Base-by-base conservation (phyloP, 495 filamentous ascomycete genomes). In the Chaetomidium leptoderma region DNA sequence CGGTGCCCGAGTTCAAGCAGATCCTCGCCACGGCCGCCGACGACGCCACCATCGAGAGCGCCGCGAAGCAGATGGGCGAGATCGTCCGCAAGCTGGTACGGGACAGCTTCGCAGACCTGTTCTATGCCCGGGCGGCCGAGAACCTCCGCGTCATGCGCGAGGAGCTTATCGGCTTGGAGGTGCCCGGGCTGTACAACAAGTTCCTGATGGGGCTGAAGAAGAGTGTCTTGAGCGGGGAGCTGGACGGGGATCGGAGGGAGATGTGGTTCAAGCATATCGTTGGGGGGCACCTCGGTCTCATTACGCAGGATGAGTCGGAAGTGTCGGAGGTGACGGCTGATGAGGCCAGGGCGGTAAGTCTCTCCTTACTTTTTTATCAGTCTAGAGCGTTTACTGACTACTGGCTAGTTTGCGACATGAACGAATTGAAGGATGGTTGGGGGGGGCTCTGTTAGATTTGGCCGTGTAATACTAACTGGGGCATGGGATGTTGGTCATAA, bases 1-100 rank as follows among this genome's bases (percentile, higher is more conserved):
- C 91, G 5, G 88, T 99, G 44, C 91, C 95, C 0, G 87, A 92
- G 51, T 97, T 97, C 81, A 95, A 91, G 65, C 90, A 92, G 72
- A 81, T 83, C 21, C 76, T 97, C 16, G 77, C 78, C 0, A 71
- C 73, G 1, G 80, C 88, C 2, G 81, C 84, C 14, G 83, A 84
- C 30, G 73, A 85, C 16, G 75, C 78, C 16, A 78, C 75, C 4
- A 78, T 95, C 24, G 77, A 83, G 55, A 83, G 86, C 46, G 87
- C 89, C 0, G 81, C 81, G 4, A 81, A 83, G 60, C 89, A 96
- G 67, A 87, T 99, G 81, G 77, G 76, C 21, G 65, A 60, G 4
- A 86, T 96, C 43, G 81, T 93, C 51, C 80, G 85, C 59, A 75
- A 77, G 7, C 81, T 88, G 52, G 83, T 96, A 55, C 79, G 70